Conservation (phyloP, 73 alveolate genomes). For the Paraurostyla sp. region DNA sequence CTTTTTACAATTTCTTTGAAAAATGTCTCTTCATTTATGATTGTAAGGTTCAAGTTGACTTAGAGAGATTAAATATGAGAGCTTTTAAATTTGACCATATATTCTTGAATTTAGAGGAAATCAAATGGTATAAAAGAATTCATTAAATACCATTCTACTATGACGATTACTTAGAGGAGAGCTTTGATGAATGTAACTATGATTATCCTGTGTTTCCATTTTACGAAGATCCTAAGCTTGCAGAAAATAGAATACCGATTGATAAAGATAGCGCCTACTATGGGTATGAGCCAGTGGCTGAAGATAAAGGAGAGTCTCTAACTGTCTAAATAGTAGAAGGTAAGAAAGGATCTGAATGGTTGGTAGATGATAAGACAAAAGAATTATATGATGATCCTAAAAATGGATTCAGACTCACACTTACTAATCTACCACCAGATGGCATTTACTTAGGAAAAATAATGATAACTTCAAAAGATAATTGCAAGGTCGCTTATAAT, state of each 20-base stretch:
- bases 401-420: neutral
- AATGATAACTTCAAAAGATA: neutral
- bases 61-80: conserved; percentile 13
- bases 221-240: conserved; percentile 20
- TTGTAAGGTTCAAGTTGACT: conserved; percentile 1
- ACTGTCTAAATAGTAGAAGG: conserved; percentile 25
- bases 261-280: neutral
- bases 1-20: conserved; percentile 52
- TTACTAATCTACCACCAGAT: neutral
- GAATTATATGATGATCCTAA: conserved; percentile 1
- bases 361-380: conserved; percentile 1
- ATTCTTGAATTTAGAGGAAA: conserved; percentile 12
- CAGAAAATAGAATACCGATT: neutral
- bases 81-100: conserved; percentile 36
- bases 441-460: conserved; percentile 35
- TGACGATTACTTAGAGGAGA: conserved; percentile 52
- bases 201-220: conserved; percentile 59
- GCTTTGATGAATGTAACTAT: conserved; percentile 58
- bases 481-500: neutral
- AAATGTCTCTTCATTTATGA: conserved; percentile 59
- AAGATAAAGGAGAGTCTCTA: conserved; percentile 4
- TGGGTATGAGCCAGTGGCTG: neutral
- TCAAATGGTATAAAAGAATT: neutral
- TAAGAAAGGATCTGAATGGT: neutral
- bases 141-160: conserved; percentile 4